These are phyloP conservation scores for Orbilia brochopaga DNA, from an alignment of 2,329 filamentous ascomycete genomes.

Conservation along the genomic window DNA sequence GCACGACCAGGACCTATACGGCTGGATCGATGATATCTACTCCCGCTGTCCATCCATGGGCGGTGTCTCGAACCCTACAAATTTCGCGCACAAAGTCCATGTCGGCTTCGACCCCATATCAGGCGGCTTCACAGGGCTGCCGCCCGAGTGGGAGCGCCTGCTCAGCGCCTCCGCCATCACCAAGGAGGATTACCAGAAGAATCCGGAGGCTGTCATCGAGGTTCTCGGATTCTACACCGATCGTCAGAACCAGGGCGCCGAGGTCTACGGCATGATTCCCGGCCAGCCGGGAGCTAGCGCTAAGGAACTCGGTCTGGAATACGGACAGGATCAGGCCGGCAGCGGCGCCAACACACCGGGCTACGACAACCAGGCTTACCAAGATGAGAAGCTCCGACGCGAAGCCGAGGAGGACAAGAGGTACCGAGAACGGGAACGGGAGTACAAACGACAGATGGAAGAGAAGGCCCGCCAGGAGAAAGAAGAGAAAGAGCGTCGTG, in stretches of 20 bases:
- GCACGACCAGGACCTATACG: constrained; percentile 93
- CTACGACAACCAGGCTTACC: constrained; percentile 55
- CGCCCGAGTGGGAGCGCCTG: constrained; percentile 95
- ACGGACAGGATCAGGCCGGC: constrained; percentile 5
- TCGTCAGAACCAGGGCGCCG: constrained; percentile 69
- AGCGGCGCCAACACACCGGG: constrained; percentile 24
- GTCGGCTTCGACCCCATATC: constrained; percentile 96
- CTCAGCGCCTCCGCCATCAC: constrained; percentile 96
- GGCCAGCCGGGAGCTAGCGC: constrained; percentile 65
- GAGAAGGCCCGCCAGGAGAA: constrained; percentile 37
- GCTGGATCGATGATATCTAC: constrained; percentile 98
- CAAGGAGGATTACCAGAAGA: constrained; percentile 97
- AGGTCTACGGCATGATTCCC: constrained; percentile 67
- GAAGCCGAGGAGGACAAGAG: constrained; percentile 40
- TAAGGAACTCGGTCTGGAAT: constrained; percentile 57
- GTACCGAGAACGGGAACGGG: constrained; percentile 33
- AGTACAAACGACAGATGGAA: constrained; percentile 55
- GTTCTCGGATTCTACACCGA: constrained; percentile 74
- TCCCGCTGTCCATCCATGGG: constrained; percentile 96
- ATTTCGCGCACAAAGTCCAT: constrained; percentile 96
- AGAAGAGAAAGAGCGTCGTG: constrained; percentile 32
- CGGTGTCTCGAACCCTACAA: constrained; percentile 96
- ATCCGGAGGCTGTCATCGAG: constrained; percentile 78
- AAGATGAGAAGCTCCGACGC: constrained; percentile 56
- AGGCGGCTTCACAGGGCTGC: constrained; percentile 91